Evolutionary conservation across 2,329 filamentous ascomycete species (phyloP).

Genomic region (Diaporthe eres): DNA sequence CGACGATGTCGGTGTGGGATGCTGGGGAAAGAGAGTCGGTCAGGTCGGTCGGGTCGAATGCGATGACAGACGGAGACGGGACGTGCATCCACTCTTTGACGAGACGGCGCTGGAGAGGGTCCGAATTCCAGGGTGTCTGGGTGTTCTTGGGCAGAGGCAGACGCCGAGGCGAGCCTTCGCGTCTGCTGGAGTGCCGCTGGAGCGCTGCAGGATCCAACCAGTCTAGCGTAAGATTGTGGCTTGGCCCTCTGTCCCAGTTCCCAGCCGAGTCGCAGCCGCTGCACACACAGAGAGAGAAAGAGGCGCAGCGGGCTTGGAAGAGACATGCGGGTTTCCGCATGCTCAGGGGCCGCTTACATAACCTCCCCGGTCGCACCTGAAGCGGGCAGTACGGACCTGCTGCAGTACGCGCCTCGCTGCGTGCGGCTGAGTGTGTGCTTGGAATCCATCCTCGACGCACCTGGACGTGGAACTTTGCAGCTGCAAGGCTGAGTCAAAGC

Average conservation of each 20-base stretch:
- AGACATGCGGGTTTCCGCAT: constrained; percentile 5
- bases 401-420: not conserved
- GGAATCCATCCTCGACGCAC: not conserved
- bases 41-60: constrained; percentile 21
- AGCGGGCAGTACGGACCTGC: not conserved
- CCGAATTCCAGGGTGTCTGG: constrained; percentile 10
- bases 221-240: constrained; percentile 33
- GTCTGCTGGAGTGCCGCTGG: not conserved
- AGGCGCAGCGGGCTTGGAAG: constrained; percentile 27
- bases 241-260: constrained; percentile 17
- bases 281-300: not conserved
- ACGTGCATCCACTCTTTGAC: constrained; percentile 38
- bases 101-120: constrained; percentile 35
- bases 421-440: constrained; percentile 2
- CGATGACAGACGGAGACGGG: constrained; percentile 24
- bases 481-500: not conserved
- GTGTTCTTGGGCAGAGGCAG: constrained; percentile 24
- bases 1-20: constrained; percentile 31
- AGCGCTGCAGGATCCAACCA: constrained; percentile 19
- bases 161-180: constrained; percentile 23
- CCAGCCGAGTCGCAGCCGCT: constrained; percentile 9
- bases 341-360: constrained; percentile 25
- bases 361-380: not conserved
- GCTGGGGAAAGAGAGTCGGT: constrained; percentile 26
- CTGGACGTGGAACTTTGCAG: not conserved